Base-by-base conservation (phyloP, 208 protist genomes). In the Acanthamoeba triangularis region DNA sequence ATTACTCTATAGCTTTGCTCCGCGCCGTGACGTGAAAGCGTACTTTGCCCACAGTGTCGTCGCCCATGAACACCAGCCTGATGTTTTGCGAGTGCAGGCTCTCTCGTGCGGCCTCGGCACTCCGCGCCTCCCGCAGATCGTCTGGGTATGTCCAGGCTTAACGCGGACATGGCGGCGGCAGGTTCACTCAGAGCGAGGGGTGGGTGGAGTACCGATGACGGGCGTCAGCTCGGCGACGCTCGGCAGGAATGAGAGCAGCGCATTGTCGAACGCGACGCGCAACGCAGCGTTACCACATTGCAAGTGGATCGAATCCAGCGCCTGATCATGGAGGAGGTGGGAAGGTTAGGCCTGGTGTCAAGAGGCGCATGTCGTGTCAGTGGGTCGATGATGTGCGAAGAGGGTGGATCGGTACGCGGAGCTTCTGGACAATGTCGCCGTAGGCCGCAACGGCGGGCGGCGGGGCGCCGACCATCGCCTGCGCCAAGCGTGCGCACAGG, bases 11-110 rank as follows among this genome's bases (percentile, higher is more conserved):
- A n/a, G n/a, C n/a, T n/a, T 7, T 23, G 28, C 5, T 52, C 44
- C 8, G 47, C 47, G 14, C 23, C n/a, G 65, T 30, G 33, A 47
- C 47, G n/a, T 28, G 72, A 10, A n/a, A 7, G 16, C 16, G 13
- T 25, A 82, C 72, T 35, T 82, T 82, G 72, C 72, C 72, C 33
- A 82, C 72, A 7, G 28, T 33, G 25, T 37, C 33, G 72, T 82
- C 35, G 72, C 72, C 72, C 37, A 82, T 20, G 41, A 82, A 82
- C 30, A 28, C 20, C 28, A 76, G 4, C 14, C 33, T 76, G 8
- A 82, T 25, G 37, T n/a, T 14, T 18, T 82, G 72, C 72, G 35
- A 13, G 16, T 82, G 72, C 33, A 28, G 14, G 20, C 8, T 35
- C 30, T 14, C 41, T 11, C 25, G 72, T 11, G 18, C 25, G 20